Evolutionary conservation across 2,329 filamentous ascomycete genomes (phyloP).

Genomic region (Ophiostoma fasciatum): DNA sequence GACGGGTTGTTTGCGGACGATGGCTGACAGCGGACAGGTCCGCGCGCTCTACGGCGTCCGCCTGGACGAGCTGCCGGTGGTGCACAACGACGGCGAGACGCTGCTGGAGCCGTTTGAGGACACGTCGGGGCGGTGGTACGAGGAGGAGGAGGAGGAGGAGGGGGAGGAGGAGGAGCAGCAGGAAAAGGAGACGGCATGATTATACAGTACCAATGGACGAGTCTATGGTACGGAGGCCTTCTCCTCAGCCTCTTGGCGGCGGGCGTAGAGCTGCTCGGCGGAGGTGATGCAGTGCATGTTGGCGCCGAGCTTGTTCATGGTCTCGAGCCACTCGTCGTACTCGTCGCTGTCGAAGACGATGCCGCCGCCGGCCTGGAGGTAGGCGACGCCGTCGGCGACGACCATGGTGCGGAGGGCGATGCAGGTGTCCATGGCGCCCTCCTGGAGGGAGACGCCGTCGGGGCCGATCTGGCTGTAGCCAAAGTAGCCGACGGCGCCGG

Average conservation of each 20-base stretch:
- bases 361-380: constrained; percentile 78
- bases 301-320: constrained; percentile 82
- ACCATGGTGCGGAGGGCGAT: constrained; percentile 82
- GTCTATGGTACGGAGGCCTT: too few relatives aligned
- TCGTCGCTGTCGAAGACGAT: constrained; percentile 91
- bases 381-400: constrained; percentile 78
- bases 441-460: constrained; percentile 43
- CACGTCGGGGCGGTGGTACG: constrained; percentile 21
- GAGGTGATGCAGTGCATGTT: constrained; percentile 80
- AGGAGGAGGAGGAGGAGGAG: constrained; percentile 11
- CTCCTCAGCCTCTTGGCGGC: constrained; percentile 7
- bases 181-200: too few relatives aligned
- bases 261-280: constrained; percentile 54
- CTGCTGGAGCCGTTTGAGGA: constrained; percentile 21
- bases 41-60: constrained; percentile 27
- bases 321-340: constrained; percentile 88
- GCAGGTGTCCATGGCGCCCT: constrained; percentile 85
- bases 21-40: too few relatives aligned
- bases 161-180: too few relatives aligned
- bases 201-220: too few relatives aligned
- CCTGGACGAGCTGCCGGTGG: constrained; percentile 22
- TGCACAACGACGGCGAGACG: constrained; percentile 22
- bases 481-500: constrained; percentile 93
- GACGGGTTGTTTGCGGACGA: too few relatives aligned
- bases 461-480: constrained; percentile 61